These are phyloP conservation scores for Oenanthe sinensis DNA, from an alignment of 129 eudicot species.

Conservation along the genomic window DNA sequence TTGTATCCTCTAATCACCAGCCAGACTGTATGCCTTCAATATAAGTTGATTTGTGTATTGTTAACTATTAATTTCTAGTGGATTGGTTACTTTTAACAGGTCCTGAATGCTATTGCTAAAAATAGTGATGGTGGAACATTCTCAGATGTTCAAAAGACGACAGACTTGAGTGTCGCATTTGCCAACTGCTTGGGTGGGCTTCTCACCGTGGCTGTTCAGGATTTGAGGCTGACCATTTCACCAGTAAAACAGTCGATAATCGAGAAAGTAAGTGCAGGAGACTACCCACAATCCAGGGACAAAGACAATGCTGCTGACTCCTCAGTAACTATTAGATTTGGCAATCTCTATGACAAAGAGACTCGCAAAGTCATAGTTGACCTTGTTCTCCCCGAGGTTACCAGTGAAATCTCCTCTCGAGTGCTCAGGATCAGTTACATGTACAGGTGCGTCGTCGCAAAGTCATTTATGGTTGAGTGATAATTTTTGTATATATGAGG, in stretches of 20 bases:
- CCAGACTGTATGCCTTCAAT: too few species aligned
- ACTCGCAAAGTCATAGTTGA: constrained; percentile 2
- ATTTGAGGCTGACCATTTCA: constrained; percentile 1
- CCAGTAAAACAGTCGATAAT: not conserved
- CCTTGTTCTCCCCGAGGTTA: constrained; percentile 6
- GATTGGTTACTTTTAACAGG: not conserved
- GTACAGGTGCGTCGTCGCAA: not conserved
- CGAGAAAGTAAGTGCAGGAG: not conserved
- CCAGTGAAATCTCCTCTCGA: not conserved
- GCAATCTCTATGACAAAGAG: constrained; percentile 5
- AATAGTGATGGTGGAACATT: constrained; percentile 5
- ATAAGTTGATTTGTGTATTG: too few species aligned
- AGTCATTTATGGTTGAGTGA: too few species aligned
- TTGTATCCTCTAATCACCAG: not conserved
- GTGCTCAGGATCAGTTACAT: not conserved
- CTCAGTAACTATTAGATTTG: constrained; percentile 7
- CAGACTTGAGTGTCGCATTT: constrained; percentile 12
- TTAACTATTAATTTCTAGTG: not conserved
- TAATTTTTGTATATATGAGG: too few species aligned
- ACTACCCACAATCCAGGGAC: not conserved
- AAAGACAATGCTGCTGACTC: not conserved
- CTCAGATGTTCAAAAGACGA: not conserved
- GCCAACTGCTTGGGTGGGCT: constrained; percentile 17
- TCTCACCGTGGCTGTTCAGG: constrained; percentile 9
- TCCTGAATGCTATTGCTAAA: not conserved